phyloP scores from a whole-genome alignment of 2,329 filamentous ascomycete genomes.

The Xenoacremonium recifei region DNA sequence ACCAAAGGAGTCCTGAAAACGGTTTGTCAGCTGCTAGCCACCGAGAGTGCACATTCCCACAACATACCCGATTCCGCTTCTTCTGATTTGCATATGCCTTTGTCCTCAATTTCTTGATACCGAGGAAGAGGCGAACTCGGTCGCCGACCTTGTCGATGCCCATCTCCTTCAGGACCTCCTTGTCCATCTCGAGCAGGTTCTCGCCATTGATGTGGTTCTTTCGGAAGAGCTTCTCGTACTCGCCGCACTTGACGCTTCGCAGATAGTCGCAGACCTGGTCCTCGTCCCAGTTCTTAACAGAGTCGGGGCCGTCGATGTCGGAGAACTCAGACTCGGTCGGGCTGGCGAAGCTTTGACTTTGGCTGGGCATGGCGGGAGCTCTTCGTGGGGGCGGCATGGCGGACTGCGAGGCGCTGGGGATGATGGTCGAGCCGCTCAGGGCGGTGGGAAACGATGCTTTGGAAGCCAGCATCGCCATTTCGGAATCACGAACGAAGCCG shows the following conservation, averaged over 20 bases:
- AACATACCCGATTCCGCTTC: slow-evolving; percentile 78
- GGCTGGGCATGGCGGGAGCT: slow-evolving; percentile 45
- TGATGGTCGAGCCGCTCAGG: slow-evolving; percentile 46
- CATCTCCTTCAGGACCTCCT: slow-evolving; percentile 94
- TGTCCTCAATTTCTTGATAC: slow-evolving; percentile 79
- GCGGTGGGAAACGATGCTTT: slow-evolving; percentile 67
- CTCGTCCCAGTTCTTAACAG: slow-evolving; percentile 86
- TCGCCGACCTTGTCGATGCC: slow-evolving; percentile 98
- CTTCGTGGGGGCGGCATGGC: slow-evolving; percentile 52
- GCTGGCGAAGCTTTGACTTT: slow-evolving; percentile 66
- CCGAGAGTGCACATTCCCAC: background rate
- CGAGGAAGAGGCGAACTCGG: slow-evolving; percentile 83
- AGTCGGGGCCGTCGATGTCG: slow-evolving; percentile 73
- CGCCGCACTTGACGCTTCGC: slow-evolving; percentile 83
- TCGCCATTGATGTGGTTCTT: slow-evolving; percentile 97
- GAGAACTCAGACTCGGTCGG: slow-evolving; percentile 94
- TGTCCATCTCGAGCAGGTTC: slow-evolving; percentile 95
- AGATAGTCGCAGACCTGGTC: slow-evolving; percentile 90
- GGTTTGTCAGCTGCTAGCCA: background rate
- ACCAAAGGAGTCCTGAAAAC: slow-evolving; percentile 73
- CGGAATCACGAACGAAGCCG: background rate
- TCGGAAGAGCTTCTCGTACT: slow-evolving; percentile 88
- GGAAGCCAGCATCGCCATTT: slow-evolving; percentile 76
- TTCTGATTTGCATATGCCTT: slow-evolving; percentile 75
- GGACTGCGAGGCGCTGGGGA: slow-evolving; percentile 47